Percentiles rank a stretch among this genome's conserved stretches.
These are phyloP conservation scores for Circinella minor DNA, from an alignment of 371 early-diverging fungal genomes.

Conservation along the genomic window DNA sequence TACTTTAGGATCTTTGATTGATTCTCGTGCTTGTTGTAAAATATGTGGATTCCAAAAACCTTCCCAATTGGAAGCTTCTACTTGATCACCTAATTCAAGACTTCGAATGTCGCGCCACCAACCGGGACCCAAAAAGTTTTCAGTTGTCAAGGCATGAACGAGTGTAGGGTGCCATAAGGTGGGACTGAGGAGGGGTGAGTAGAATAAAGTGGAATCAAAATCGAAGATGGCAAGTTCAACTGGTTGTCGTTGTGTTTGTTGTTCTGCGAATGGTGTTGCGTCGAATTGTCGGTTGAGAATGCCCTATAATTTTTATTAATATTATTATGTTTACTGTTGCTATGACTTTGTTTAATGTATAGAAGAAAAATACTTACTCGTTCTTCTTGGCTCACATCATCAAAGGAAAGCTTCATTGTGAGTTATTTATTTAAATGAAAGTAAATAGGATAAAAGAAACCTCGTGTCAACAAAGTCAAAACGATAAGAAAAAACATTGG, in stretches of 20 bases:
- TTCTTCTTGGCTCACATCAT: slow-evolving; percentile 5
- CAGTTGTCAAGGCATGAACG: slow-evolving; percentile 53
- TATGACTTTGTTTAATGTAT: no score
- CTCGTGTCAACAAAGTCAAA: background rate
- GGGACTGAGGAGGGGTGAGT: slow-evolving; percentile 81
- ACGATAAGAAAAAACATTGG: background rate
- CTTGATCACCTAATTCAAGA: slow-evolving; percentile 32
- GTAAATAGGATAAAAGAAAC: background rate
- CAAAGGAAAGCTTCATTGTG: background rate
- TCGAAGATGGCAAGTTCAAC: slow-evolving; percentile 68
- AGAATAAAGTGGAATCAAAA: slow-evolving; percentile 90
- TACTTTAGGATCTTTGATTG: slow-evolving; percentile 41
- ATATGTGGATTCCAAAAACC: slow-evolving; percentile 48
- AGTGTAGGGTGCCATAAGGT: slow-evolving; percentile 72
- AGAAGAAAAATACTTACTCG: background rate
- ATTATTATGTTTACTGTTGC: no score
- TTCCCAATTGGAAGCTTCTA: slow-evolving; percentile 33
- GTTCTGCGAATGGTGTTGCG: slow-evolving; percentile 14
- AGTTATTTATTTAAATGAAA: background rate
- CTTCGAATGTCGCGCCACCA: slow-evolving; percentile 76
- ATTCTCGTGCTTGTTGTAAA: slow-evolving; percentile 28
- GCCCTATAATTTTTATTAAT: background rate
- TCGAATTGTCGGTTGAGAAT: slow-evolving; percentile 22
- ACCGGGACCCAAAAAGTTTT: slow-evolving; percentile 61
- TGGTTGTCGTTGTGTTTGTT: slow-evolving; percentile 16